These are phyloP conservation scores for Pleurotus ostreatus DNA, from an alignment of 768 basidiomycete species.

Conservation along the genomic window DNA sequence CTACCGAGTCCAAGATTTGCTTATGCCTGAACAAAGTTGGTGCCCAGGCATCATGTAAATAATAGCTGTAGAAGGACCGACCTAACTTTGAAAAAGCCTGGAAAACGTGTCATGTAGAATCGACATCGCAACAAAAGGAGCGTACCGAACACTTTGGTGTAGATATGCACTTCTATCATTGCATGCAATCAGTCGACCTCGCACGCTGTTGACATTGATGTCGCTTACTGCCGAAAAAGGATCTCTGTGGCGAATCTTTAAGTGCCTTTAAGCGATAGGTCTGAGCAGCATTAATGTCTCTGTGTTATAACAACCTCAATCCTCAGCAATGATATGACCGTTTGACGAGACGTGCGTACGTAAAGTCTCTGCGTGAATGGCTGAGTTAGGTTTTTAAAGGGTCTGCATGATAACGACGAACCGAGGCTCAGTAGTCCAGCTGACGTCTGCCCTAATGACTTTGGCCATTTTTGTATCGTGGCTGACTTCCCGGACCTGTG, in stretches of 20 bases:
- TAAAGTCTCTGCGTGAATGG: slow-evolving; percentile 54
- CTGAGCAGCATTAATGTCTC: slow-evolving; percentile 74
- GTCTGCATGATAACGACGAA: slow-evolving; percentile 17
- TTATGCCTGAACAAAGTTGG: slow-evolving; percentile 31
- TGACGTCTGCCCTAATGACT: slow-evolving; percentile 71
- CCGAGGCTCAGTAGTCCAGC: slow-evolving; percentile 78
- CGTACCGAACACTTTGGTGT: slow-evolving; percentile 73
- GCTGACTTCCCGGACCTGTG: slow-evolving; percentile 71
- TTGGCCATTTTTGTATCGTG: slow-evolving; percentile 75
- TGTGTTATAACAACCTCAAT: slow-evolving; percentile 30
- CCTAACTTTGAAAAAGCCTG: slow-evolving; percentile 82
- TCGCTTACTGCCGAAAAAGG: slow-evolving; percentile 70
- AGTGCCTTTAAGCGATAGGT: slow-evolving; percentile 72
- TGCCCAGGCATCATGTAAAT: background rate
- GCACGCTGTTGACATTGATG: background rate
- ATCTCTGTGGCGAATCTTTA: slow-evolving; percentile 45
- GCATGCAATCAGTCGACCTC: background rate
- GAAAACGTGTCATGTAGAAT: too few relatives aligned
- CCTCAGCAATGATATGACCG: background rate
- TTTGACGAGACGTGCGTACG: slow-evolving; percentile 38
- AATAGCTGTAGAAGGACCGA: slow-evolving; percentile 18
- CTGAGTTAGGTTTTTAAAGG: background rate
- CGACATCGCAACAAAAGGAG: background rate
- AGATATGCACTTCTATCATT: slow-evolving; percentile 52
- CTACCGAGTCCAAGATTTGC: slow-evolving; percentile 70